Conservation (phyloP, 768 basidiomycete species). For the Agaricus blazei region DNA sequence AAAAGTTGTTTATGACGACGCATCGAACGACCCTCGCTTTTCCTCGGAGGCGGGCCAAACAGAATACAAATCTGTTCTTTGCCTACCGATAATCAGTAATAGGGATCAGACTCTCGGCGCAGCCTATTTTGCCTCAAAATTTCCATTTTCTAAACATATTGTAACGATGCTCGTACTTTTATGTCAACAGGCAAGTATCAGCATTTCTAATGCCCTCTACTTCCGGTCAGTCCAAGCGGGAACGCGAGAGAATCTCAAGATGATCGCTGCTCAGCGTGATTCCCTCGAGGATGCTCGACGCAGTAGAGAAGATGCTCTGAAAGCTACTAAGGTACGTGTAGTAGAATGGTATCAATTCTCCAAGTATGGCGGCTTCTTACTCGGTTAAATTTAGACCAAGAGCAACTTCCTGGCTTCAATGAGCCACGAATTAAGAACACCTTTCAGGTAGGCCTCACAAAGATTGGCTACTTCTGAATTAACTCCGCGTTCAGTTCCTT, state of each 20-base stretch:
- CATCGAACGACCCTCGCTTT: conserved; percentile 60
- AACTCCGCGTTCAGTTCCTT: conserved; percentile 45
- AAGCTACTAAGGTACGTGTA: conserved; percentile 57
- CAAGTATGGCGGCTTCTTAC: neutral
- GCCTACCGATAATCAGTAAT: conserved; percentile 70
- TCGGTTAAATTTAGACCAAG: conserved; percentile 42
- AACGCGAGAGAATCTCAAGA: conserved; percentile 69
- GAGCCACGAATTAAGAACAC: conserved; percentile 75
- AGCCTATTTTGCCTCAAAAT: conserved; percentile 61
- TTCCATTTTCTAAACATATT: conserved; percentile 56
- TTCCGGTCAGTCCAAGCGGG: conserved; percentile 73
- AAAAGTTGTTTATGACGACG: conserved; percentile 54
- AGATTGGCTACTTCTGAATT: neutral
- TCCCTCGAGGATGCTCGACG: conserved; percentile 65
- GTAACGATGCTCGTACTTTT: conserved; percentile 59
- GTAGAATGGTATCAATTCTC: neutral
- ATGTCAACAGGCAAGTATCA: conserved; percentile 72
- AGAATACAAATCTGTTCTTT: conserved; percentile 54
- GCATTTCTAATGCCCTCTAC: conserved; percentile 68
- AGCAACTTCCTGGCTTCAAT: conserved; percentile 75
- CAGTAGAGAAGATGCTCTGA: conserved; percentile 68
- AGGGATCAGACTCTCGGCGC: conserved; percentile 73
- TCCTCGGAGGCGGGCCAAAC: conserved; percentile 64
- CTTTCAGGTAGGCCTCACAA: conserved; percentile 50
- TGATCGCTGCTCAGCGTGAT: conserved; percentile 68